Percentiles rank a stretch among this genome's conserved stretches.
These are phyloP conservation scores for Penicillium desertorum DNA, from an alignment of 495 filamentous ascomycete species.

Conservation along the genomic window DNA sequence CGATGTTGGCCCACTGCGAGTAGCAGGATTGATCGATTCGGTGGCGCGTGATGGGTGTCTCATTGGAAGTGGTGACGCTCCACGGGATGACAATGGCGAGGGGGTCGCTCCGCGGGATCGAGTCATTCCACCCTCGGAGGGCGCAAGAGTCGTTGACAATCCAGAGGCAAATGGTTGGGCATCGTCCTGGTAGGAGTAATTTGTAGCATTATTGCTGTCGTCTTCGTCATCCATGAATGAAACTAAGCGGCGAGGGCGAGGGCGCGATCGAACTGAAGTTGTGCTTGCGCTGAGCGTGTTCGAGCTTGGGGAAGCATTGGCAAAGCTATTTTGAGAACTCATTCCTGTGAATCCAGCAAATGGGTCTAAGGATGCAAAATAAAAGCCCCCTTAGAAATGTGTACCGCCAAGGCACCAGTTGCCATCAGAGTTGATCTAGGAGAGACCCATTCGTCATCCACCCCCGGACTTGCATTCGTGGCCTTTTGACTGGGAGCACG, in stretches of 20 bases:
- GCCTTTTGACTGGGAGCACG: conserved; percentile 19
- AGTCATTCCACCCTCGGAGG: conserved; percentile 27
- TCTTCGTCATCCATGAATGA: conserved; percentile 44
- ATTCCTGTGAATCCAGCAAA: conserved; percentile 37
- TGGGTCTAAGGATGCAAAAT: conserved; percentile 21
- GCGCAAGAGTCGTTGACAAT: conserved; percentile 30
- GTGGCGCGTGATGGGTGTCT: conserved; percentile 45
- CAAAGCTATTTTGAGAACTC: conserved; percentile 45
- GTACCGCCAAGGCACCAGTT: conserved; percentile 42
- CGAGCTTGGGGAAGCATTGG: conserved; percentile 41
- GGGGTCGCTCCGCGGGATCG: conserved; percentile 44
- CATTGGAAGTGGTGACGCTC: conserved; percentile 49
- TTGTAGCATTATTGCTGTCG: conserved; percentile 20
- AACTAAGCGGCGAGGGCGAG: conserved; percentile 45
- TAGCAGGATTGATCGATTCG: conserved; percentile 23
- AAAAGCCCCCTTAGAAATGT: conserved; percentile 32
- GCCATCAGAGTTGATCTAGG: conserved; percentile 43
- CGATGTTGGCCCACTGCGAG: conserved; percentile 27
- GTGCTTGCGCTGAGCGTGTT: conserved; percentile 36
- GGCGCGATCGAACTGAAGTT: conserved; percentile 44
- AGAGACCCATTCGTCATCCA: conserved; percentile 49
- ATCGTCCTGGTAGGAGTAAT: conserved; percentile 27
- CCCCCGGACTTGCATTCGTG: conserved; percentile 40
- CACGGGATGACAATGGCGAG: conserved; percentile 46
- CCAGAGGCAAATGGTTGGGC: conserved; percentile 35